These are phyloP conservation scores for Aspergillus campestris DNA, from an alignment of 495 filamentous ascomycete species.

Conservation along the genomic window DNA sequence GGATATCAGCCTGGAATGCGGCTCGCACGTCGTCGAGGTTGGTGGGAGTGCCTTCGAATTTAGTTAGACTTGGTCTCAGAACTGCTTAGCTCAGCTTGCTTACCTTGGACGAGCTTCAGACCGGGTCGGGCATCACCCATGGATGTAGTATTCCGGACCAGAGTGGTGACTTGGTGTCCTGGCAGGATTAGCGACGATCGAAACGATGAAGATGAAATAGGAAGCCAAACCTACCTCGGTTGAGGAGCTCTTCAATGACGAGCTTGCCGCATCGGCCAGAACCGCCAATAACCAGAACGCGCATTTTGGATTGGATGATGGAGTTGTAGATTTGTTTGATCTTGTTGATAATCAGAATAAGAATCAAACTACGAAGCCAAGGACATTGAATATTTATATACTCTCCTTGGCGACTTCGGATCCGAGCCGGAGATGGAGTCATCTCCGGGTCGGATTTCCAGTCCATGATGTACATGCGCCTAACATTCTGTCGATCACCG, in stretches of 20 bases:
- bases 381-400: no score
- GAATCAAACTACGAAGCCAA: no score
- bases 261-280: slow-evolving; percentile 36
- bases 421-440: no score
- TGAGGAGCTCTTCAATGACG: slow-evolving; percentile 26
- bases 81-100: background rate
- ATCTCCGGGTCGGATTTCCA: no score
- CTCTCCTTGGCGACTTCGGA: no score
- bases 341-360: background rate
- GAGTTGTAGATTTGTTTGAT: slow-evolving; percentile 1
- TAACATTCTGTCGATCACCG: no score
- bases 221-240: slow-evolving; percentile 7
- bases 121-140: slow-evolving; percentile 5
- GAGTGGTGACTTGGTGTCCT: slow-evolving; percentile 16
- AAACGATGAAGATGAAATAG: no score
- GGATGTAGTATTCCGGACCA: slow-evolving; percentile 12
- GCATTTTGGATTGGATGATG: slow-evolving; percentile 15
- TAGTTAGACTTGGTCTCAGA: background rate
- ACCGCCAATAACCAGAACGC: slow-evolving; percentile 33
- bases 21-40: slow-evolving; percentile 26
- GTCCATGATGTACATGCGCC: no score
- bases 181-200: no score
- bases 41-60: slow-evolving; percentile 27
- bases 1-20: slow-evolving; percentile 21
- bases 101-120: slow-evolving; percentile 18